A percentile compares a stretch with the other conserved stretches of the same genome.
Evolutionary conservation across 345 rosid species (phyloP).

Genomic region (Moricandia moricandioides): DNA sequence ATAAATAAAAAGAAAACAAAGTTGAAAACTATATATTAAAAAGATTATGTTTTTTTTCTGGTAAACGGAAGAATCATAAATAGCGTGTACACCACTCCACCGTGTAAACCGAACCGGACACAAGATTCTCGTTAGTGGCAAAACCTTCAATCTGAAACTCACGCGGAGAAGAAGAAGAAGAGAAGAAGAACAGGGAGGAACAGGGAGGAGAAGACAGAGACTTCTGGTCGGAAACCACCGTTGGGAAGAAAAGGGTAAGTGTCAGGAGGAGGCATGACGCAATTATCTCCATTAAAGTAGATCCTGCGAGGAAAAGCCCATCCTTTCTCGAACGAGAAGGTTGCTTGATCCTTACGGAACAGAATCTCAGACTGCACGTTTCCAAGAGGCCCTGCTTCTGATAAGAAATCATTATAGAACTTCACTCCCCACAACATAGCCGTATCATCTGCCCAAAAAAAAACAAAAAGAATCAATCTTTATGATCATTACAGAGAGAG

Average conservation of each 20-base stretch:
- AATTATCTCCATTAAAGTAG: conserved; percentile 87
- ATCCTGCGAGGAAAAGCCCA: conserved; percentile 92
- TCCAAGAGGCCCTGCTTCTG: conserved; percentile 80
- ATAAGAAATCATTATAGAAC: conserved; percentile 77
- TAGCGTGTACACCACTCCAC: conserved; percentile 28
- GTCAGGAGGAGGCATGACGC: conserved; percentile 95
- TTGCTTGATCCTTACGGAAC: conserved; percentile 64
- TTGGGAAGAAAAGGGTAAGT: conserved; percentile 84
- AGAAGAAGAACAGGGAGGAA: conserved; percentile 19
- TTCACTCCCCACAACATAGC: conserved; percentile 89
- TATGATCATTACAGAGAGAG: background rate
- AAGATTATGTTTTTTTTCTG: background rate
- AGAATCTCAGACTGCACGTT: conserved; percentile 86
- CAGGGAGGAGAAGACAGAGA: conserved; percentile 37
- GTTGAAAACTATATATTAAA: conserved; percentile 16
- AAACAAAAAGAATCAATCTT: background rate
- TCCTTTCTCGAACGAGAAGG: conserved; percentile 83
- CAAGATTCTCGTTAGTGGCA: conserved; percentile 17
- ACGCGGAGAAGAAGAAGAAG: conserved; percentile 24
- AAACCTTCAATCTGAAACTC: conserved; percentile 20
- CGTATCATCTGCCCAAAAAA: conserved; percentile 70
- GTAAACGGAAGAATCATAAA: conserved; percentile 25
- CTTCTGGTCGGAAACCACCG: conserved; percentile 37
- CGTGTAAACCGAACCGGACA: conserved; percentile 1
- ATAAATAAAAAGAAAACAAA: background rate